A percentile compares a stretch with the other conserved stretches of the same genome.
Evolutionary conservation across 768 basidiomycete species (phyloP).

Genomic region (Suillus bovinus): DNA sequence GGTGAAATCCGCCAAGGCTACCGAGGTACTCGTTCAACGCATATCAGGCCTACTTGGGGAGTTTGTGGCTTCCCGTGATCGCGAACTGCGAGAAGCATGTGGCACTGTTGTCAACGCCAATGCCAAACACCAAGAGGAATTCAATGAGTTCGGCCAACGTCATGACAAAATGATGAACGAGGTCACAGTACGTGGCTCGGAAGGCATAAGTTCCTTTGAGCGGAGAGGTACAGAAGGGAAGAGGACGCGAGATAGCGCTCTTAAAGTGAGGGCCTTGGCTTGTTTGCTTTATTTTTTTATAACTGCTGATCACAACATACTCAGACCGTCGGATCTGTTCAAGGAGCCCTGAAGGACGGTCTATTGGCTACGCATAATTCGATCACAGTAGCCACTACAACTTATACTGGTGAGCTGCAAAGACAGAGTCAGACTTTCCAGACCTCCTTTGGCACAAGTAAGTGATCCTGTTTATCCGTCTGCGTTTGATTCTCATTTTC

Average conservation of each 20-base stretch:
- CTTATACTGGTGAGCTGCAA: constrained; percentile 54
- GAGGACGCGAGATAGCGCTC: constrained; percentile 54
- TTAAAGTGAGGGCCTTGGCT: constrained; percentile 47
- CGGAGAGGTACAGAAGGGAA: constrained; percentile 51
- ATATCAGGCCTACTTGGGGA: constrained; percentile 71
- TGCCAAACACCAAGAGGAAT: constrained; percentile 48
- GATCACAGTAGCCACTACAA: constrained; percentile 46
- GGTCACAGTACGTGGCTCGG: constrained; percentile 41
- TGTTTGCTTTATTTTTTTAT: neutral
- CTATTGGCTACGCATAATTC: constrained; percentile 46
- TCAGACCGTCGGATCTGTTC: constrained; percentile 44
- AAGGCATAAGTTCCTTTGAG: constrained; percentile 42
- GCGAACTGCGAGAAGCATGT: constrained; percentile 60
- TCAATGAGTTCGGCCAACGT: constrained; percentile 47
- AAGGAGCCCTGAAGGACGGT: constrained; percentile 41
- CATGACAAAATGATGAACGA: constrained; percentile 48
- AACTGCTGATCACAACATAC: constrained; percentile 16
- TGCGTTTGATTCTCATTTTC: neutral
- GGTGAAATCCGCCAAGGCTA: constrained; percentile 62
- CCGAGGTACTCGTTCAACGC: constrained; percentile 72
- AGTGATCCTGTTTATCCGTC: constrained; percentile 10
- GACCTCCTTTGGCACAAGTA: constrained; percentile 36
- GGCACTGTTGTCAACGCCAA: constrained; percentile 56
- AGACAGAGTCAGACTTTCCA: constrained; percentile 46
- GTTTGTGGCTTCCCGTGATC: constrained; percentile 69